Base-by-base conservation (phyloP, 2,329 filamentous ascomycete genomes). In the Shiraia bambusicola region DNA sequence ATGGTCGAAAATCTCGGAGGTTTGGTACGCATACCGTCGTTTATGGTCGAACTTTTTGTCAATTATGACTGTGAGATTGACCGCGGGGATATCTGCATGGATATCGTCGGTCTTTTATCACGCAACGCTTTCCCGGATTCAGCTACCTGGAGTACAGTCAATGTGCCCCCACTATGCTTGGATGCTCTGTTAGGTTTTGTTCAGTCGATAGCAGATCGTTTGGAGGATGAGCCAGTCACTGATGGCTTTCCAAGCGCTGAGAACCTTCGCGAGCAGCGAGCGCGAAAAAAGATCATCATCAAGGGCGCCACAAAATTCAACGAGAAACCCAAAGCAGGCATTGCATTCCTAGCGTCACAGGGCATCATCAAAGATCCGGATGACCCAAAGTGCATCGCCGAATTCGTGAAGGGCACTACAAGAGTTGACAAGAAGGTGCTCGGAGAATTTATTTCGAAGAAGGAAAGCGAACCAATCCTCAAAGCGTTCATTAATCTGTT, bases 41-140 rank as follows among this genome's bases (percentile, higher is more conserved):
- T 94, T 63, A 90, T 97, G 82, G 83, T 87, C 9, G 94, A 98
- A 67, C 77, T 98, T 6, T 98, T 96, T 65, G 83, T 97, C 69
- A 98, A 98, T 69, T 98, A 97, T 64, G 93, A 98, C 68, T 98
- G 92, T 61, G 91, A 97, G 61, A 84, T 89, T 37, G 88, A 98
- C 63, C 82, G 91, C 35, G 85, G 84, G 37, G 93, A 98, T 71
- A 73, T 98, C 4, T 98, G 93, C 61, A 88, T 95, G 72, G 94
- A 98, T 62, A 87, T 97, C 80, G 83, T 98, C 46, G 92, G 93
- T 1, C 78, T 98, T 25, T 75, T 98, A 12, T 92, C 93, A 14
- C 82, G 93, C 44, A 98, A 96, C 66, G 93, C 93, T 2, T 87
- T 98, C 52, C 94, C 93, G 1, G 93, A 98, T 66, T 95, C 93